Conservation (phyloP, 1,284 basidiomycete species). For the Sanghuangporus baumii region DNA sequence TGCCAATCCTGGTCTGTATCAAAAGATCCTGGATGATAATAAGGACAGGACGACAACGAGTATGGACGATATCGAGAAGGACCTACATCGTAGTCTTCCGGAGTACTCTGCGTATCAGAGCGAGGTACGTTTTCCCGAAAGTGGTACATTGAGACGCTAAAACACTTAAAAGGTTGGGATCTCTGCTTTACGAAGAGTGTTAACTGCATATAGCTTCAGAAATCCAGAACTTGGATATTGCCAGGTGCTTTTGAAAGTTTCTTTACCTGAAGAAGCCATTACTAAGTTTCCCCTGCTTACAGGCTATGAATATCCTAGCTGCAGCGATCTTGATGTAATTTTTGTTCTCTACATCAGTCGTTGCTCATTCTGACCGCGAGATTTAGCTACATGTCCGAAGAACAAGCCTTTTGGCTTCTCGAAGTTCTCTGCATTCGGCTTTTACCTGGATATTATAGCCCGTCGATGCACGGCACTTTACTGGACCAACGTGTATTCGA, state of each 20-base stretch:
- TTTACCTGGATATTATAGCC: conserved; percentile 96
- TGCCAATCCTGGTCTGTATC: conserved; percentile 82
- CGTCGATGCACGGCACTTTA: conserved; percentile 98
- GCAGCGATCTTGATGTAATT: conserved; percentile 86
- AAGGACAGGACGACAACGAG: conserved; percentile 79
- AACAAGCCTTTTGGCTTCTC: conserved; percentile 97
- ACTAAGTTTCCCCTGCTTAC: conserved; percentile 25
- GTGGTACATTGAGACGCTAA: background rate
- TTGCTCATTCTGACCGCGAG: conserved; percentile 21
- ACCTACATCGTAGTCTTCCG: conserved; percentile 90
- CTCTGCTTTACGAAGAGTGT: conserved; percentile 76
- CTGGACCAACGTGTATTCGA: conserved; percentile 98
- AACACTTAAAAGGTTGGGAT: conserved; percentile 46
- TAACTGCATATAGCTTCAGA: conserved; percentile 96
- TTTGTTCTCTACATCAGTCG: background rate
- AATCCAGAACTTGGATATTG: conserved; percentile 93
- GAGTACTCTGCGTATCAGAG: conserved; percentile 94
- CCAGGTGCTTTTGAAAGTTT: conserved; percentile 42
- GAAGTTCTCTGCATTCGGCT: conserved; percentile 94
- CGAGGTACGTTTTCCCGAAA: conserved; percentile 39
- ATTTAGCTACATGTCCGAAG: conserved; percentile 93
- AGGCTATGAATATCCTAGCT: conserved; percentile 93
- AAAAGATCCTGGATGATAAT: conserved; percentile 75
- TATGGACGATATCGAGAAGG: conserved; percentile 99
- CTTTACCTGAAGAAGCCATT: background rate